These are phyloP conservation scores for Vinca minor DNA, from an alignment of 257 asterid genomes.

Conservation along the genomic window DNA sequence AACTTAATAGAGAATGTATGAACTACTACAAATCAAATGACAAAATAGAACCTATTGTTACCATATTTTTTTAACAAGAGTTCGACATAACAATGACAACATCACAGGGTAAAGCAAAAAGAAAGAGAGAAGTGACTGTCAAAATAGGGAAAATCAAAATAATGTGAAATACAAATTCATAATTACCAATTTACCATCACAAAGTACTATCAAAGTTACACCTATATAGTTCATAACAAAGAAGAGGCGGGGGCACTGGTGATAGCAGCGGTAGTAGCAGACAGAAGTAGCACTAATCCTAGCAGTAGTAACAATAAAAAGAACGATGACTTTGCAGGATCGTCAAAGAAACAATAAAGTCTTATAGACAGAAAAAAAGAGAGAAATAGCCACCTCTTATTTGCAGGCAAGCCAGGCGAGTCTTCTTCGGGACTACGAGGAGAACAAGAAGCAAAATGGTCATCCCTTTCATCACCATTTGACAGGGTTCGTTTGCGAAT, in stretches of 20 bases:
- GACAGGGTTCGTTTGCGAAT: conserved; percentile 23
- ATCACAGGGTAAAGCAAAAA: neutral
- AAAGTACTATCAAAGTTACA: neutral
- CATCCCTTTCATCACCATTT: conserved; percentile 27
- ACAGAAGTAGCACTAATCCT: neutral
- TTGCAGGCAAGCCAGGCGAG: conserved; percentile 16
- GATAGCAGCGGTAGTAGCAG: neutral
- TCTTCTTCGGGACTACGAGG: conserved; percentile 29
- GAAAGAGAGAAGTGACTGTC: neutral
- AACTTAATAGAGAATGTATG: neutral
- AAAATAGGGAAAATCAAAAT: neutral
- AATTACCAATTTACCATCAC: conserved; percentile 4
- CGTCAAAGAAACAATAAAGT: neutral
- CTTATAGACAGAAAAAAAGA: conserved; percentile 9
- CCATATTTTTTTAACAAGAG: neutral
- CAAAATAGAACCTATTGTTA: neutral
- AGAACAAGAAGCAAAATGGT: conserved; percentile 22
- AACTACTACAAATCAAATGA: neutral
- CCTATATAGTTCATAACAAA: neutral
- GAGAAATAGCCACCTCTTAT: conserved; percentile 31
- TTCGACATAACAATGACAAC: neutral
- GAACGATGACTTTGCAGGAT: neutral
- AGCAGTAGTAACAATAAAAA: conserved; percentile 12
- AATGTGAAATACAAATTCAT: neutral
- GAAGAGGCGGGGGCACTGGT: no score